These are phyloP conservation scores for Salix exigua DNA, from an alignment of 345 rosid species.

Conservation along the genomic window DNA sequence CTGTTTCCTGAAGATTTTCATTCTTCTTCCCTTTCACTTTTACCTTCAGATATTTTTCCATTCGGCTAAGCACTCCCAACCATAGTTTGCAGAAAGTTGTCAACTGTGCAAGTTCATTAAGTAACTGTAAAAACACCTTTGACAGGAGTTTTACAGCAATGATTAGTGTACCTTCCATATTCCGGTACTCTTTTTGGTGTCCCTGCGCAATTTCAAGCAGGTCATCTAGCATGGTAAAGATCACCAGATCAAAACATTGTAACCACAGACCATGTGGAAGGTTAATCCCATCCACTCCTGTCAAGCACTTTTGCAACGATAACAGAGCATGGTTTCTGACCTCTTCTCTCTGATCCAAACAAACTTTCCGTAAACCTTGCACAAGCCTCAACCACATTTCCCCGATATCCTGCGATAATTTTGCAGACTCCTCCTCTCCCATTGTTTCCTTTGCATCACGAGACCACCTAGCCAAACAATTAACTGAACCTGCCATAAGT, in stretches of 20 bases:
- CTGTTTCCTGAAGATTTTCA: slow-evolving; percentile 87
- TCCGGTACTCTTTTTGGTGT: slow-evolving; percentile 81
- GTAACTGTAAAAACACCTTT: slow-evolving; percentile 71
- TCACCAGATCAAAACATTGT: slow-evolving; percentile 84
- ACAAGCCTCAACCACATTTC: slow-evolving; percentile 98
- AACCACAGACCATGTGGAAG: slow-evolving; percentile 71
- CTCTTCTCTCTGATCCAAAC: slow-evolving; percentile 98
- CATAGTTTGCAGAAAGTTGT: slow-evolving; percentile 88
- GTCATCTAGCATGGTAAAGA: slow-evolving; percentile 91
- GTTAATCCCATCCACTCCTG: slow-evolving; percentile 63
- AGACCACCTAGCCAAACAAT: slow-evolving; percentile 71
- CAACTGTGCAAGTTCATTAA: slow-evolving; percentile 64
- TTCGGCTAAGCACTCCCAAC: slow-evolving; percentile 85
- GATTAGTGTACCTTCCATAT: slow-evolving; percentile 89
- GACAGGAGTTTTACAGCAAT: slow-evolving; percentile 74
- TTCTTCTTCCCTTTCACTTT: slow-evolving; percentile 84
- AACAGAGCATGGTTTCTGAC: slow-evolving; percentile 86
- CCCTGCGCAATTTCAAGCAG: slow-evolving; percentile 91
- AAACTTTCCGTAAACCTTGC: slow-evolving; percentile 93
- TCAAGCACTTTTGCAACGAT: slow-evolving; percentile 83
- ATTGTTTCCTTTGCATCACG: slow-evolving; percentile 63
- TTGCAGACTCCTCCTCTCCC: slow-evolving; percentile 72
- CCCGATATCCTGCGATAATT: slow-evolving; percentile 70
- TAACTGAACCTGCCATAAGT: slow-evolving; percentile 84
- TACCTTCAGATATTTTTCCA: slow-evolving; percentile 90